These are phyloP conservation scores for Aegilops sharonensis DNA, from an alignment of 176 grass and related monocot species.

Conservation along the genomic window DNA sequence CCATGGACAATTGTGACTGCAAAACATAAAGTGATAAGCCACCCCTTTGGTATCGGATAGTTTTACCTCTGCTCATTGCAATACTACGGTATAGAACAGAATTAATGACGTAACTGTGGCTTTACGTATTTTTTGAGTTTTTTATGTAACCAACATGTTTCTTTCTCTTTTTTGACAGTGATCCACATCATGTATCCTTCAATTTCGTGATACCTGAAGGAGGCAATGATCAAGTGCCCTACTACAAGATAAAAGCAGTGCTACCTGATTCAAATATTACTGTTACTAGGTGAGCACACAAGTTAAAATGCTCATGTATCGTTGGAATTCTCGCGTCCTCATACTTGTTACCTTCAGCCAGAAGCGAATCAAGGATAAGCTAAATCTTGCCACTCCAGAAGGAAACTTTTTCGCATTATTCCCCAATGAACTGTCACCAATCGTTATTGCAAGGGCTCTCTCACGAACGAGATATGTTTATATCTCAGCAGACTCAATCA, in stretches of 20 bases:
- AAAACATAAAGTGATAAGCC: not conserved
- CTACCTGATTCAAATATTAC: constrained; percentile 71
- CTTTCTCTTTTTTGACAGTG: constrained; percentile 46
- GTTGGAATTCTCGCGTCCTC: constrained; percentile 14
- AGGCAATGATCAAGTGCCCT: constrained; percentile 48
- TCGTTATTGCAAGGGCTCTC: constrained; percentile 53
- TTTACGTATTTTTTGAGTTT: not conserved
- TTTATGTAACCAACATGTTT: not conserved
- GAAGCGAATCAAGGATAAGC: constrained; percentile 63
- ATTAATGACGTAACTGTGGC: not conserved
- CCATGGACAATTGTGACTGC: not conserved
- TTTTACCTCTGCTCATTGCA: not conserved
- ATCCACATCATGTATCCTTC: constrained; percentile 67
- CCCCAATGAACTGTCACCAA: constrained; percentile 58
- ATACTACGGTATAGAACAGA: not conserved
- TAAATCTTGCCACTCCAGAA: constrained; percentile 60
- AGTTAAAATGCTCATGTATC: constrained; percentile 5
- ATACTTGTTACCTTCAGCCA: constrained; percentile 49
- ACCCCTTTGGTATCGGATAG: not conserved
- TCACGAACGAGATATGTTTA: constrained; percentile 69
- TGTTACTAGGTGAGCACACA: constrained; percentile 60
- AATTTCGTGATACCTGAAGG: constrained; percentile 75
- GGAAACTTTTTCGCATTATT: constrained; percentile 54
- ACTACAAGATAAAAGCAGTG: constrained; percentile 79
- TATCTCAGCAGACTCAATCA: constrained; percentile 52